phyloP scores from a whole-genome alignment of 345 rosid species.

The Euphorbia pulcherrima region DNA sequence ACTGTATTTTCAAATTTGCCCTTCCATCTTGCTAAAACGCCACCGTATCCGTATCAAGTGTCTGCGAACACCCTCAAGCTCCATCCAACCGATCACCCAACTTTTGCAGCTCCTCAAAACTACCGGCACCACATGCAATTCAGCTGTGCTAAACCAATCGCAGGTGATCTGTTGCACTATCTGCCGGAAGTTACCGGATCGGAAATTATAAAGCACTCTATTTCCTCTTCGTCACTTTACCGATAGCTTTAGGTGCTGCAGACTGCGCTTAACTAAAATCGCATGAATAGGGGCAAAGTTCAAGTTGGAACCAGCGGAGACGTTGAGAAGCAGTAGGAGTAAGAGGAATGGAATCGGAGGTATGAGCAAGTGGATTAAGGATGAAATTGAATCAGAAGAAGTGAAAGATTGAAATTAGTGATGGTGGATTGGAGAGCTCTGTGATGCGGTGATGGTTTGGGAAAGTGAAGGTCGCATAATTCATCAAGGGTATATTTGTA shows the following conservation, averaged over 20 bases:
- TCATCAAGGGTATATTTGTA: no score
- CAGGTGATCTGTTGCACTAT: conserved; percentile 93
- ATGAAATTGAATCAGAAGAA: no score
- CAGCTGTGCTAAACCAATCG: conserved; percentile 31
- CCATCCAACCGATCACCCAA: conserved; percentile 18
- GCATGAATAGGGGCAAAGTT: no score
- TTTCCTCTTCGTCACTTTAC: conserved; percentile 51
- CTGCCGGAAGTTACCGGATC: conserved; percentile 76
- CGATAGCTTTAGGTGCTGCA: conserved; percentile 13
- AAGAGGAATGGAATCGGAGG: not conserved
- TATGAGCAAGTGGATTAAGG: no score
- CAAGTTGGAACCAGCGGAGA: conserved; percentile 32
- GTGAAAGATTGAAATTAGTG: no score
- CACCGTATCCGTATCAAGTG: conserved; percentile 72
- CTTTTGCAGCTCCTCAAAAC: conserved; percentile 56
- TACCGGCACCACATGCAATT: no score
- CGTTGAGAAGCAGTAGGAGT: conserved; percentile 27
- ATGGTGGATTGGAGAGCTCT: conserved; percentile 56
- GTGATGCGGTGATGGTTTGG: no score
- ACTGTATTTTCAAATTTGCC: no score
- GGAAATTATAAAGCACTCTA: conserved; percentile 57
- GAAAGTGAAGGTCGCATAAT: no score
- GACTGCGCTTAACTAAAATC: not conserved
- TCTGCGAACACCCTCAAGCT: conserved; percentile 46
- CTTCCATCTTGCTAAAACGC: conserved; percentile 51